phyloP scores from a whole-genome alignment of 2,329 filamentous ascomycete species.

The Ambrosiella beaveri region DNA sequence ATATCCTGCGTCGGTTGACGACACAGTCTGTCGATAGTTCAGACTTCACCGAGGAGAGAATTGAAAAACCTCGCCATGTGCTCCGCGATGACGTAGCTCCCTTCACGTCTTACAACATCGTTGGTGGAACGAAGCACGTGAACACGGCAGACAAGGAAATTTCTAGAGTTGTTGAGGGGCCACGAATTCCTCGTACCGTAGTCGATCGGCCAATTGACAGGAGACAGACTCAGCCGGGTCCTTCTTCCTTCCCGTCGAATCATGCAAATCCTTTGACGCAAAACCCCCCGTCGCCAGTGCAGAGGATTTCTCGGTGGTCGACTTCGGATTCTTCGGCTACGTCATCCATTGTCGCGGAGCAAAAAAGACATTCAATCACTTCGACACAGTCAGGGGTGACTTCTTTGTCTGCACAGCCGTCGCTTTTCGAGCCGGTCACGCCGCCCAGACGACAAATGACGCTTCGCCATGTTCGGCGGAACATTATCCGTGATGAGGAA shows the following conservation, averaged over 20 bases:
- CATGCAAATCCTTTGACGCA: slow-evolving; percentile 8
- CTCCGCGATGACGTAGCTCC: too few relatives aligned
- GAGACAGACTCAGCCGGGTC: not conserved
- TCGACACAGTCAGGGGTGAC: slow-evolving; percentile 7
- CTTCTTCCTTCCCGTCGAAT: slow-evolving; percentile 2
- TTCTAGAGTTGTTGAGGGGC: too few relatives aligned
- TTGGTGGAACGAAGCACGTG: too few relatives aligned
- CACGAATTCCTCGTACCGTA: too few relatives aligned
- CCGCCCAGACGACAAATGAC: slow-evolving; percentile 32
- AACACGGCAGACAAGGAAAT: too few relatives aligned
- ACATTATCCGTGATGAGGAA: slow-evolving; percentile 30
- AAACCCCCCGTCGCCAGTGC: slow-evolving; percentile 9
- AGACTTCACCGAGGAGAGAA: too few relatives aligned
- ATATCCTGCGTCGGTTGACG: too few relatives aligned
- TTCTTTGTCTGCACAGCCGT: not conserved
- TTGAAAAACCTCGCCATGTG: too few relatives aligned
- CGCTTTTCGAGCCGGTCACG: slow-evolving; percentile 16
- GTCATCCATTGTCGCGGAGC: slow-evolving; percentile 1
- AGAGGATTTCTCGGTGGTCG: not conserved
- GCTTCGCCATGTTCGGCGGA: slow-evolving; percentile 39
- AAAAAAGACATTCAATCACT: slow-evolving; percentile 5
- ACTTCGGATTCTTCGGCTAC: slow-evolving; percentile 2
- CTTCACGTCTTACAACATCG: too few relatives aligned
- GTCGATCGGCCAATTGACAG: not conserved
- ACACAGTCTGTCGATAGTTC: too few relatives aligned